Evolutionary conservation across 257 asterid genomes (phyloP), one percentile per base, ranked within the genome.

Genomic region (Nicotiana benthamiana): DNA sequence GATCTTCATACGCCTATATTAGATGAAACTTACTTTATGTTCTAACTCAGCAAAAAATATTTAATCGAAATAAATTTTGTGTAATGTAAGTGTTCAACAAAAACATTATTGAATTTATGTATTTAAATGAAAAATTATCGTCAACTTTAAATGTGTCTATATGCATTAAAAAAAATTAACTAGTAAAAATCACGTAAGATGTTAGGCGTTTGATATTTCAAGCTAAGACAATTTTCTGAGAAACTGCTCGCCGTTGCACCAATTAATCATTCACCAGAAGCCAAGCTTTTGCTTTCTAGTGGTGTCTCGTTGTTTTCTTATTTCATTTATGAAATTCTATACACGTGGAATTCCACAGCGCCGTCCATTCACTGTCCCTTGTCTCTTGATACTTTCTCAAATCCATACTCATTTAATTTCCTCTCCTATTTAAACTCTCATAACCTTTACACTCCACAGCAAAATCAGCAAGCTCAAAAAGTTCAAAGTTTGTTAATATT

Each of bases 361-460:
- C 86, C 87, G 53, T 75, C 85, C 51, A 40, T 77, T 77, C 4
- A 9, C 61, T 51, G 36, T 57, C 75, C 24, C 22, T 5, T 22
- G 57, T 72, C 12, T 22, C 9, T 78, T 20, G 89, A 85, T 88
- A 85, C 80, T 83, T 86, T 59, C 83, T 79, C 54, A 52, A 4
- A 32, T 70, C 43, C 32, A 68, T 20, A 32, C 4, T 40, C 24
- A n/a, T 22, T 22, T 28, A 43, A 22, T 11, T 11, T 12, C 9
- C 18, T 32, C 17, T 10, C 81, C 87, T 86, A 84, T 89, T 70
- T 87, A 86, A 80, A 53, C 67, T 77, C 81, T 68, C 56, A 30
- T 30, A 30, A 30, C 34, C 34, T 30, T 30, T 30, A 68, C 56
- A 36, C 75, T 34, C 18, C 15, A 36, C n/a, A 67, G 18, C 30